Evolutionary conservation across 2,329 filamentous ascomycete species (phyloP), one percentile per base, ranked within the genome.

Genomic region (Fusarium annulatum): DNA sequence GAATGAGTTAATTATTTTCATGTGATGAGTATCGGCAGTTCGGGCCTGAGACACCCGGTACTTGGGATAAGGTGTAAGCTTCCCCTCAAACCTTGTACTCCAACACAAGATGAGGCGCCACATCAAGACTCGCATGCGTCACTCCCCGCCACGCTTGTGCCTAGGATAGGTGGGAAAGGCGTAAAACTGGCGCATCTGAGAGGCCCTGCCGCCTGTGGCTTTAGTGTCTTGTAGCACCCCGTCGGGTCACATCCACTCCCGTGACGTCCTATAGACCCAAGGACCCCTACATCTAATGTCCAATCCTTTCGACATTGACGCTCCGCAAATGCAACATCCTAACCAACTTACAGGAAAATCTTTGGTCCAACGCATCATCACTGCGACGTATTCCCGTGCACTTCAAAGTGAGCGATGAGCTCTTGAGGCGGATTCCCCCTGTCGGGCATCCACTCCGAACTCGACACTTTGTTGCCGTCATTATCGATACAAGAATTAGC

Each of bases 361-460:
- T 65, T 28, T 51, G 39, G 33, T 45, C 46, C 46, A 64, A 45
- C 69, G 46, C 55, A 69, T 59, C n/a, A 58, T 51, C 55, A 34
- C 39, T 57, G 46, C 46, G 55, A 59, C 67, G 42, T 65, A 34
- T 59, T 48, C 55, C 38, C 41, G 55, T 65, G 34, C 42, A 71
- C 46, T 43, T 49, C 23, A 45, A 36, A 41, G 53, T 68, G 59
- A 46, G 68, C 49, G 59, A 77, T 77, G 75, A 76, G 64, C 64
- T 64, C 66, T 69, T 77, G 66, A 76, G 61, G 67, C 64, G 69
- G 73, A 66, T 67, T 26, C 69, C 52, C 55, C 63, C 74, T 65
- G 23, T 62, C 62, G 67, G 75, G 73, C 72, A 67, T 63, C 67
- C 69, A 72, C 69, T 66, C 60, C 55, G 46, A 63, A 45, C 53